Percentiles rank a stretch among this genome's conserved stretches.
Evolutionary conservation across 2,329 filamentous ascomycete species (phyloP).

Genomic region (Xylaria sp.): DNA sequence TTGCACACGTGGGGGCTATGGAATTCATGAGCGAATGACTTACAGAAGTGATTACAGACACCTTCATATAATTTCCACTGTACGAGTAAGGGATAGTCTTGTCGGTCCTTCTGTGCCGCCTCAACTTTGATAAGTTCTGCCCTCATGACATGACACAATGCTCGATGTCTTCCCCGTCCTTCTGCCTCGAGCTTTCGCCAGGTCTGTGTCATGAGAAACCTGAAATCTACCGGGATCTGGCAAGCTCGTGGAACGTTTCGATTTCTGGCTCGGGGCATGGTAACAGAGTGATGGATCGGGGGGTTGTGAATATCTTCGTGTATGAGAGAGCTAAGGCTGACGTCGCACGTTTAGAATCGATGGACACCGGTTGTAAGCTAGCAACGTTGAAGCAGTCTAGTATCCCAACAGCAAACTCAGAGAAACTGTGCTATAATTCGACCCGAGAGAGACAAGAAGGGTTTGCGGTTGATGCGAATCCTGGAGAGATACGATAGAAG

Average conservation of each 20-base stretch:
- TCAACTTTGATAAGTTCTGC: not conserved
- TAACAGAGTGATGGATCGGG: not conserved
- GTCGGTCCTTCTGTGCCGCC: not conserved
- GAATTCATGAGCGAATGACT: not conserved
- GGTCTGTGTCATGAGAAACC: not conserved
- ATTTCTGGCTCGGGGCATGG: not conserved
- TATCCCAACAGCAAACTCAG: too few species aligned
- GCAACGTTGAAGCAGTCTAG: too few species aligned
- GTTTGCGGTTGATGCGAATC: too few species aligned
- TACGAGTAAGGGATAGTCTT: not conserved
- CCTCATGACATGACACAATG: not conserved
- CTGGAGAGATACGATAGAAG: too few species aligned
- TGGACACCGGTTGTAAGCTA: too few species aligned
- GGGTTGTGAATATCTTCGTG: not conserved
- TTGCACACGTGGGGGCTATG: not conserved
- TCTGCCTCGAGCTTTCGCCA: not conserved
- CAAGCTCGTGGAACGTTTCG: not conserved
- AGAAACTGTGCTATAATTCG: too few species aligned
- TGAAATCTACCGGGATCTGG: not conserved
- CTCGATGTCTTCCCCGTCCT: not conserved
- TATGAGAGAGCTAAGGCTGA: not conserved
- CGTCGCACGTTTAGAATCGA: not conserved
- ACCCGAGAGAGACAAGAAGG: too few species aligned
- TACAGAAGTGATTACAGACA: constrained; percentile 26
- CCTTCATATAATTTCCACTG: constrained; percentile 3